Percentiles rank a stretch among this genome's conserved stretches.
phyloP scores from a whole-genome alignment of 108 stramenopile genomes.

The Skeletonema grethae region DNA sequence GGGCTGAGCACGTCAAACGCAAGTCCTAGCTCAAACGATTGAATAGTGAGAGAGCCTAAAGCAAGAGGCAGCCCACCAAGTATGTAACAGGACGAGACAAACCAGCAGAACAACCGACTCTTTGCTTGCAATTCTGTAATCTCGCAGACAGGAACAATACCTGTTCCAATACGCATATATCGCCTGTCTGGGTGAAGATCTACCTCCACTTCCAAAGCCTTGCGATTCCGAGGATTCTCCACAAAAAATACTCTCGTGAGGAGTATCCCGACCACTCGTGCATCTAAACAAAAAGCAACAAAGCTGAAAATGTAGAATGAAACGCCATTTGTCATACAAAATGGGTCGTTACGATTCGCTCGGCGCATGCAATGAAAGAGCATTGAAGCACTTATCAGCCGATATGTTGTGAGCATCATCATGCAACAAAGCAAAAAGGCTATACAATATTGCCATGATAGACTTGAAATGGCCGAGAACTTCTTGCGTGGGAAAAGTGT shows the following conservation, averaged over 20 bases:
- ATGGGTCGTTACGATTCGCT: neutral
- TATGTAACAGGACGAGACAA: slow-evolving; percentile 25
- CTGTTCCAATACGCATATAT: slow-evolving; percentile 15
- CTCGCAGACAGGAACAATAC: slow-evolving; percentile 15
- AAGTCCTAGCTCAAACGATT: slow-evolving; percentile 12
- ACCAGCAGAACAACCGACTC: slow-evolving; percentile 6
- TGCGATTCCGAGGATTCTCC: slow-evolving; percentile 21
- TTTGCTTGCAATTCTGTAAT: slow-evolving; percentile 12
- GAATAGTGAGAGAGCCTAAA: slow-evolving; percentile 20
- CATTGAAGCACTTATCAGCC: neutral
- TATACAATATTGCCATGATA: slow-evolving; percentile 31
- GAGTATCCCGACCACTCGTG: slow-evolving; percentile 12
- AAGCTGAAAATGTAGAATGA: slow-evolving; percentile 11
- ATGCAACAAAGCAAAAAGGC: slow-evolving; percentile 9
- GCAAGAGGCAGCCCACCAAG: slow-evolving; percentile 33
- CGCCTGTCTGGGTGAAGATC: slow-evolving; percentile 40
- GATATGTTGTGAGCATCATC: neutral
- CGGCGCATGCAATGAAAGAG: slow-evolving; percentile 10
- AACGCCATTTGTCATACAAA: slow-evolving; percentile 13
- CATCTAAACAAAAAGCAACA: slow-evolving; percentile 19
- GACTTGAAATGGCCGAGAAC: slow-evolving; percentile 13
- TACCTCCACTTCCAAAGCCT: slow-evolving; percentile 28
- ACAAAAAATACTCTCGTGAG: slow-evolving; percentile 21
- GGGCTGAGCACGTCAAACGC: neutral
- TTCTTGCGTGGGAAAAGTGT: slow-evolving; percentile 18